Evolutionary conservation across 176 grass and related monocot species (phyloP).

Genomic region (Phoenix roebelenii): DNA sequence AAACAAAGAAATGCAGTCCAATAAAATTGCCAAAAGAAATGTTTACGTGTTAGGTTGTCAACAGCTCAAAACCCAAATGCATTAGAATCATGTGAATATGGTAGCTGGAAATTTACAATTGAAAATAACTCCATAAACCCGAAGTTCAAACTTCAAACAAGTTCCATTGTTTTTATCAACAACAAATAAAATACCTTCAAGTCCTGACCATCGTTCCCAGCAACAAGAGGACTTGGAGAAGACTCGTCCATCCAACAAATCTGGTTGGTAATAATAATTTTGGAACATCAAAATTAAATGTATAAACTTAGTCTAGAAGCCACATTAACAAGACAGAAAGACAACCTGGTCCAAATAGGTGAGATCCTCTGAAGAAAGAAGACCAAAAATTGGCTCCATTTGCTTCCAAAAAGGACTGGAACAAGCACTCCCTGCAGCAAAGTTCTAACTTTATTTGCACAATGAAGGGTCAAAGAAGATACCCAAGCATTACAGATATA

Average conservation of each 20-base stretch:
- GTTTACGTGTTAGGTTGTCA: too few relatives aligned
- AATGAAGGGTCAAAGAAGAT: constrained; percentile 5
- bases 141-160: too few relatives aligned
- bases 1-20: too few relatives aligned
- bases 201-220: constrained; percentile 38
- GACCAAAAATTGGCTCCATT: constrained; percentile 49
- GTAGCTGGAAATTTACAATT: too few relatives aligned
- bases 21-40: too few relatives aligned
- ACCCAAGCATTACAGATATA: constrained; percentile 16
- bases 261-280: constrained; percentile 16
- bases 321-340: constrained; percentile 16
- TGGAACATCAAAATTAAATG: too few relatives aligned
- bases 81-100: too few relatives aligned
- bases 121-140: too few relatives aligned
- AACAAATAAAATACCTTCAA: constrained; percentile 40
- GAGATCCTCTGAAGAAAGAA: constrained; percentile 45
- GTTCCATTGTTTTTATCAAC: too few relatives aligned
- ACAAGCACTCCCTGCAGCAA: constrained; percentile 36
- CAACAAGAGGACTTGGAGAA: constrained; percentile 25
- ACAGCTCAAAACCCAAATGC: too few relatives aligned
- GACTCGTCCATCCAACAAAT: constrained; percentile 35
- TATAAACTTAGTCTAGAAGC: neutral
- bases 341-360: constrained; percentile 30
- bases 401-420: constrained; percentile 36
- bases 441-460: constrained; percentile 11